phyloP scores from a whole-genome alignment of 345 rosid species.

The Mercurialis annua region DNA sequence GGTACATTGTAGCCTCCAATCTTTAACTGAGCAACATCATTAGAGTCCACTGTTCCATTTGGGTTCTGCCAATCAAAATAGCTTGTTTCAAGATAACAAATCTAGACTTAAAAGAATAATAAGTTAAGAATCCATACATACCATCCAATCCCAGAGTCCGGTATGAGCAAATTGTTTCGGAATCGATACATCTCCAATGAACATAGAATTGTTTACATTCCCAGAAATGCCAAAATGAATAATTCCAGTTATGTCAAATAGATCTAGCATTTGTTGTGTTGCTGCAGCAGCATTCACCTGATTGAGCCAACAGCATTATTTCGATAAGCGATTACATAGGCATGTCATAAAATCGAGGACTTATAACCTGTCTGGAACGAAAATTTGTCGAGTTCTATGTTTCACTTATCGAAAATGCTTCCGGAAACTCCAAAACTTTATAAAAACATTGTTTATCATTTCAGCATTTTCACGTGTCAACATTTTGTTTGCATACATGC shows the following conservation, averaged over 20 bases:
- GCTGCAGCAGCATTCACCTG: slow-evolving; percentile 58
- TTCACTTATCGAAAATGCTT: not conserved
- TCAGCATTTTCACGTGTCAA: too few species aligned
- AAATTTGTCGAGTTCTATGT: not conserved
- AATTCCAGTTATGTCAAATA: slow-evolving; percentile 35
- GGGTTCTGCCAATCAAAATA: slow-evolving; percentile 33
- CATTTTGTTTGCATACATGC: too few species aligned
- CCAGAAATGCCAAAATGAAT: slow-evolving; percentile 63
- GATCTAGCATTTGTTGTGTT: slow-evolving; percentile 54
- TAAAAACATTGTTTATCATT: too few species aligned
- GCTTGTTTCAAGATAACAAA: too few species aligned
- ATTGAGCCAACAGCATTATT: not conserved
- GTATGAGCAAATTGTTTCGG: slow-evolving; percentile 46
- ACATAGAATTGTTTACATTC: slow-evolving; percentile 48
- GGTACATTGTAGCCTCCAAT: slow-evolving; percentile 40
- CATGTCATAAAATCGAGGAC: too few species aligned
- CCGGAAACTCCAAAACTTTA: too few species aligned
- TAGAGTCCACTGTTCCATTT: slow-evolving; percentile 17
- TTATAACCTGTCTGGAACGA: too few species aligned
- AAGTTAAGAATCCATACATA: slow-evolving; percentile 14
- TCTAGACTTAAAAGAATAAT: too few species aligned
- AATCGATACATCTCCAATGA: slow-evolving; percentile 56
- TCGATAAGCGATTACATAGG: too few species aligned
- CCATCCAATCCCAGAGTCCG: slow-evolving; percentile 58
- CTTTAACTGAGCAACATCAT: slow-evolving; percentile 33